Evolutionary conservation across 2,329 filamentous ascomycete genomes (phyloP), one percentile per base, ranked within the genome.

Genomic region (Rosellinia necatrix): DNA sequence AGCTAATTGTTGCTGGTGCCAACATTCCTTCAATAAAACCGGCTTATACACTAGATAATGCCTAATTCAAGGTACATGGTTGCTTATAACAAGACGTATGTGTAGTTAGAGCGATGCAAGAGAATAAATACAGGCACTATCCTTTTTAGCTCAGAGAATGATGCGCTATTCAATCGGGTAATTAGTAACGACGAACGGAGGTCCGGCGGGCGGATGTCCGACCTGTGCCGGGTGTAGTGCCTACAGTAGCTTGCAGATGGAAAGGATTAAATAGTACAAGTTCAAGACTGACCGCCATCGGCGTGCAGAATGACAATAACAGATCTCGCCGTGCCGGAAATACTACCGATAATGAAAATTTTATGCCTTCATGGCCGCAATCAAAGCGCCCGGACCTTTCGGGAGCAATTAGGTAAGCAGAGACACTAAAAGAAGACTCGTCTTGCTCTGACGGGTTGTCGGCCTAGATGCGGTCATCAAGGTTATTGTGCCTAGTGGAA

Each of bases 331-430:
- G n/a, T 12, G 7, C 12, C 13, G 10, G n/a, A 17, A 40, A 25
- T 12, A 4, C 12, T 21, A 48, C 12, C 24, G 40, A 53, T 24
- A 6, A 61, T 61, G 53, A 61, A 37, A 19, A 53, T 67, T 6
- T 48, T 68, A 12, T 66, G 64, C 13, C 60, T 68, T 6, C 60
- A 65, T 49, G 59, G 53, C 0, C 21, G 42, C 9, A 46, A 55
- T 21, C 56, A 61, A 15, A 64, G 50, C 47, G 49, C 38, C 22
- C 25, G 53, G 6, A 49, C 35, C 7, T 60, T 67, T 17, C 29
- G 49, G 32, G 41, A 49, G 3, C 48, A 62, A 30, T 29, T 67
- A 38, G 49, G 64, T 66, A 57, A 38, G 56, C 27, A 25, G 5
- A 6, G 21, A 6, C n/a, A 17, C 17, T 10, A 4, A 13, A n/a